A percentile compares a stretch with the other conserved stretches of the same genome.
These are phyloP conservation scores for Quercus dentata DNA, from an alignment of 306 rosid species.

Conservation along the genomic window DNA sequence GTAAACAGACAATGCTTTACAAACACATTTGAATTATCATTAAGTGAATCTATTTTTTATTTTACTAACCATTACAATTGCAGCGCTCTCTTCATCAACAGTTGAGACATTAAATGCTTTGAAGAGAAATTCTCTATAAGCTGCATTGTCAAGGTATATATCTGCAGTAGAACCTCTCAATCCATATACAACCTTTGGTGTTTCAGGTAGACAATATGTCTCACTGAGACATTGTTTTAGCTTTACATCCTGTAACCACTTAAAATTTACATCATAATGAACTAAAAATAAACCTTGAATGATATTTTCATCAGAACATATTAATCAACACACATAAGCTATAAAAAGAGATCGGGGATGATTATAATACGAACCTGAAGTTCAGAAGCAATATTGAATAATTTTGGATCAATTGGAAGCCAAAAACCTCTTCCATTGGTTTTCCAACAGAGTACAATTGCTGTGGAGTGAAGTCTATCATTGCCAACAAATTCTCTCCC, in stretches of 20 bases:
- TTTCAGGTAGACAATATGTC: conserved; percentile 18
- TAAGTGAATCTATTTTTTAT: background rate
- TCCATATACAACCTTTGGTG: conserved; percentile 17
- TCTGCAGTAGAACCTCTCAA: conserved; percentile 18
- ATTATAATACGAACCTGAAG: background rate
- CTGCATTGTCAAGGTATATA: conserved; percentile 21
- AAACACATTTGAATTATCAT: background rate
- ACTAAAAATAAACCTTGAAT: background rate
- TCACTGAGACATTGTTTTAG: conserved; percentile 6
- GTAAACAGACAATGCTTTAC: background rate
- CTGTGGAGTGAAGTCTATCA: conserved; percentile 13
- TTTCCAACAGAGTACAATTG: conserved; percentile 7
- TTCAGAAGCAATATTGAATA: background rate
- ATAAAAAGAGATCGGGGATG: background rate
- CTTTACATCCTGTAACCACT: conserved; percentile 1
- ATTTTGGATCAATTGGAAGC: conserved; percentile 14
- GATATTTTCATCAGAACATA: background rate
- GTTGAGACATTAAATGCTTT: conserved; percentile 3
- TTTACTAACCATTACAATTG: conserved; percentile 12
- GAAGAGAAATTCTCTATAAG: conserved; percentile 18
- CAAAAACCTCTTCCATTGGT: conserved; percentile 20
- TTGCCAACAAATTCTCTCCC: conserved; percentile 13
- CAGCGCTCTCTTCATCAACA: conserved; percentile 22
- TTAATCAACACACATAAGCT: background rate
- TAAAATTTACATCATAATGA: background rate